A percentile compares a stretch with the other conserved stretches of the same genome.
These are phyloP conservation scores for Populus hybrid DNA, from an alignment of 441 rosid species.

Conservation along the genomic window DNA sequence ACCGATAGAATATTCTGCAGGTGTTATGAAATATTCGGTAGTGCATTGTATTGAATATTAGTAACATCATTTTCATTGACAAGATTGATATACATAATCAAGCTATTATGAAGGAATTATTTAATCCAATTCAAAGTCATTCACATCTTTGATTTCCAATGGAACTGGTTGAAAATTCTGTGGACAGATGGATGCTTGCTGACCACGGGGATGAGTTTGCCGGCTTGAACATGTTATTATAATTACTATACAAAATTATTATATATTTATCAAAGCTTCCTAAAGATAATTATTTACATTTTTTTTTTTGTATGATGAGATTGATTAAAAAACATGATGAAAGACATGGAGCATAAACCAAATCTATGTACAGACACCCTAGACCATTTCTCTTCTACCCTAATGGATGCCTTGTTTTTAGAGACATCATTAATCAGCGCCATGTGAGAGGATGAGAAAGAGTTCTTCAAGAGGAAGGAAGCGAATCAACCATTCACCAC, in stretches of 20 bases:
- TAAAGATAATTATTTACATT: too few species aligned
- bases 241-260: not conserved
- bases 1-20: fast-evolving
- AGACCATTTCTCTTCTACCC: slow-evolving; percentile 28
- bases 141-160: not conserved
- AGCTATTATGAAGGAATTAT: not conserved
- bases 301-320: not conserved
- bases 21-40: too few species aligned
- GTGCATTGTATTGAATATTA: not conserved
- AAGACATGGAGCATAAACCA: slow-evolving; percentile 21
- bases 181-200: slow-evolving; percentile 8
- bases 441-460: slow-evolving; percentile 30
- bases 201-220: slow-evolving; percentile 2
- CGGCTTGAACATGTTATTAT: not conserved
- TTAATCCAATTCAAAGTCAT: not conserved
- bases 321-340: not conserved
- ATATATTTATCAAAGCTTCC: too few species aligned
- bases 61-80: not conserved
- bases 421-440: slow-evolving; percentile 41
- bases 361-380: slow-evolving; percentile 40
- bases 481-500: slow-evolving; percentile 7
- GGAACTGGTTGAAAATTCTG: not conserved
- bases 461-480: slow-evolving; percentile 29
- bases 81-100: not conserved
- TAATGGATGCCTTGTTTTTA: slow-evolving; percentile 24